These are phyloP conservation scores for Ambrosia artemisiifolia DNA, from an alignment of 129 eudicot genomes.

Conservation along the genomic window DNA sequence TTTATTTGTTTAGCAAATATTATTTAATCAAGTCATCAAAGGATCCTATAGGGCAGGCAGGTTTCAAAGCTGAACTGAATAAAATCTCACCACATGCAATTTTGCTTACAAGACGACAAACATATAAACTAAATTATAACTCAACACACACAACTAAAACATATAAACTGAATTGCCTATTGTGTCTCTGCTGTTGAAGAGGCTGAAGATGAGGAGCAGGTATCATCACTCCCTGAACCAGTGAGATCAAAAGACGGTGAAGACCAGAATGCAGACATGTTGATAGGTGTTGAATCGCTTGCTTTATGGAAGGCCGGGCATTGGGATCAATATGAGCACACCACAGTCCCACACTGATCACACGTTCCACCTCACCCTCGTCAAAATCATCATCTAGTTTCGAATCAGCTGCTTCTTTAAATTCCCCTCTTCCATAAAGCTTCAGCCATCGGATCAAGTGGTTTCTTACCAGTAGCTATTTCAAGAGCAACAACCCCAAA, in stretches of 20 bases:
- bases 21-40: no score
- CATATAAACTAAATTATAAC: neutral
- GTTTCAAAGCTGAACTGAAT: no score
- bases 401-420: constrained; percentile 37
- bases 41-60: no score
- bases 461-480: constrained; percentile 35
- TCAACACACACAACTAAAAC: neutral
- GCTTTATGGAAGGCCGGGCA: constrained; percentile 45
- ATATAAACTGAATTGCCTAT: neutral
- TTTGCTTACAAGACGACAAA: neutral
- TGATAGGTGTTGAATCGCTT: constrained; percentile 30
- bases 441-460: constrained; percentile 14
- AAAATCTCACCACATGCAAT: no score
- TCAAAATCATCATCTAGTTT: constrained; percentile 29
- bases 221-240: neutral
- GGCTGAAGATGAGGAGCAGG: constrained; percentile 21
- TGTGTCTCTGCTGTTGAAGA: neutral
- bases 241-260: constrained; percentile 11
- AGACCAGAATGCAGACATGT: constrained; percentile 18
- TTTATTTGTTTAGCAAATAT: no score
- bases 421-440: constrained; percentile 34
- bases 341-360: constrained; percentile 50
- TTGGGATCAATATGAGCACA: constrained; percentile 45
- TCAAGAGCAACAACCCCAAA: constrained; percentile 50
- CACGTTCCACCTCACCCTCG: constrained; percentile 26